Evolutionary conservation across 2,329 filamentous ascomycete species (phyloP).

Genomic region (Arthrobotrys sphaeroides): DNA sequence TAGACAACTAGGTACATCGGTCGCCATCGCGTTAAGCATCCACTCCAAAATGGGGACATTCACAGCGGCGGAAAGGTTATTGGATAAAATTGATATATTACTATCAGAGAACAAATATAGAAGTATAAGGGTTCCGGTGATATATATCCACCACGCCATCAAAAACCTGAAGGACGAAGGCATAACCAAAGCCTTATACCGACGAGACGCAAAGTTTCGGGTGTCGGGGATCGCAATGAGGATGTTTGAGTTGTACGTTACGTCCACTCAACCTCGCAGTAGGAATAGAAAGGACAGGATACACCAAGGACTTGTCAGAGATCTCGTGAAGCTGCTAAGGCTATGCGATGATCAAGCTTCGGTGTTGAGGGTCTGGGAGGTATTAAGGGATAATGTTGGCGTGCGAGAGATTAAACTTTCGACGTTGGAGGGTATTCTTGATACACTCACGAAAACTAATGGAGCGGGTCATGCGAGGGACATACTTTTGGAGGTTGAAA

Average conservation of each 20-base stretch:
- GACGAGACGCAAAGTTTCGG: constrained; percentile 1
- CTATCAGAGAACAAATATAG: background rate
- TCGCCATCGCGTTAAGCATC: constrained; percentile 13
- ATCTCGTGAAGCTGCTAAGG: constrained; percentile 6
- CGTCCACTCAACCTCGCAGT: background rate
- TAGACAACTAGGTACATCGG: background rate
- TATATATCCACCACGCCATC: background rate
- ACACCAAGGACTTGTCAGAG: constrained; percentile 22
- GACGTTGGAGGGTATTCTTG: constrained; percentile 17
- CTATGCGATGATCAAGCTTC: constrained; percentile 1
- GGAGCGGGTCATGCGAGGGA: background rate
- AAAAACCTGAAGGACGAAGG: background rate
- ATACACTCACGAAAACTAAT: background rate
- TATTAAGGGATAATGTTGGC: background rate
- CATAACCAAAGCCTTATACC: background rate
- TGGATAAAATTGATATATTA: constrained; percentile 2
- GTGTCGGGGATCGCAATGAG: constrained; percentile 21
- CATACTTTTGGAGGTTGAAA: background rate
- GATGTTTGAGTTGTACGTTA: constrained; percentile 11
- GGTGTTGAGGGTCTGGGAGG: constrained; percentile 23
- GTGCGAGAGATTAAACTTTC: background rate
- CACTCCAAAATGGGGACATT: constrained; percentile 21
- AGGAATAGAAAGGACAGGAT: background rate
- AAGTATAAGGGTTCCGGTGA: background rate
- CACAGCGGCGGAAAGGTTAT: constrained; percentile 12